A percentile compares a stretch with the other conserved stretches of the same genome.
Evolutionary conservation across 192 early-diverging fungal genomes (phyloP).

Genomic region (Globomyces pollinis-pini): DNA sequence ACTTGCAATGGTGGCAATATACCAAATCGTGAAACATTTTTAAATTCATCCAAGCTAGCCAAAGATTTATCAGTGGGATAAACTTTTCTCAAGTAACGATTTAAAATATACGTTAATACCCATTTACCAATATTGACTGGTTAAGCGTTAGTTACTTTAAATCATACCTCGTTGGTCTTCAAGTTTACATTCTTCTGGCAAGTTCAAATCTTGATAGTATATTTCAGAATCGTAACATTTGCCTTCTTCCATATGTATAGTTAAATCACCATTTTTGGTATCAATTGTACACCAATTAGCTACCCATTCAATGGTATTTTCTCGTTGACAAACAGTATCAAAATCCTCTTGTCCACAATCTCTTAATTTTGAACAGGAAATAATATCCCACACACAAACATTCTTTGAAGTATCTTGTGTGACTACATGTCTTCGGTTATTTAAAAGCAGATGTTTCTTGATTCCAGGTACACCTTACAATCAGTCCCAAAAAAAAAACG

Average conservation of each 20-base stretch:
- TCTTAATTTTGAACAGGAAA: slow-evolving; percentile 50
- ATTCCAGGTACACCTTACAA: slow-evolving; percentile 35
- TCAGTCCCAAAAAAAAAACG: too few species aligned
- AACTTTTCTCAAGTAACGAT: slow-evolving; percentile 17
- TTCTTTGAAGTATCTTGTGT: slow-evolving; percentile 73
- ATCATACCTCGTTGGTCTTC: slow-evolving; percentile 75
- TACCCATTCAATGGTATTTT: slow-evolving; percentile 66
- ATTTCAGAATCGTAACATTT: slow-evolving; percentile 83
- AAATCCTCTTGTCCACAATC: slow-evolving; percentile 16
- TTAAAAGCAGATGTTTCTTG: slow-evolving; percentile 69
- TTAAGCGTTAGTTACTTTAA: too few species aligned
- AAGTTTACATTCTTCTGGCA: slow-evolving; percentile 27
- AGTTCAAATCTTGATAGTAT: slow-evolving; percentile 73
- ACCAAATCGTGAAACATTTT: too few species aligned
- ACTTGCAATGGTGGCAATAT: too few species aligned
- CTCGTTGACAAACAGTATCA: slow-evolving; percentile 46
- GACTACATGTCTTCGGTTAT: slow-evolving; percentile 78
- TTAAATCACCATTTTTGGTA: slow-evolving; percentile 79
- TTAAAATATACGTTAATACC: slow-evolving; percentile 70
- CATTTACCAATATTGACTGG: slow-evolving; percentile 81
- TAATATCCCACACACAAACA: slow-evolving; percentile 88
- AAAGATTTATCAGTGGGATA: too few species aligned
- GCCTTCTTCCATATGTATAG: slow-evolving; percentile 77
- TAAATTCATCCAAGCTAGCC: too few species aligned
- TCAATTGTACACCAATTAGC: slow-evolving; percentile 90